A percentile compares a stretch with the other conserved stretches of the same genome.
Conservation (phyloP, 2,329 filamentous ascomycete species). For the Fusarium citri region DNA sequence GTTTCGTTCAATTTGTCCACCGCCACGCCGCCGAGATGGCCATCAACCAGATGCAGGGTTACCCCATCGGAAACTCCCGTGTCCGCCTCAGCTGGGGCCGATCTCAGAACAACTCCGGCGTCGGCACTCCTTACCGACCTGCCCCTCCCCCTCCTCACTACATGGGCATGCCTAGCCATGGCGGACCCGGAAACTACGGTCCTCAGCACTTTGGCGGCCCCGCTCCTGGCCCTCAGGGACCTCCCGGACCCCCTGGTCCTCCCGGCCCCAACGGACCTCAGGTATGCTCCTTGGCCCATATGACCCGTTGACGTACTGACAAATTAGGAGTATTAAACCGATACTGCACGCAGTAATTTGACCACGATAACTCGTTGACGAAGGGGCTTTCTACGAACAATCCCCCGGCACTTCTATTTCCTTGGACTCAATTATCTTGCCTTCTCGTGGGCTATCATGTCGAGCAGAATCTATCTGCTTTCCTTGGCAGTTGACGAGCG, state of each 20-base stretch:
- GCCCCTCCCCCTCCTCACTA: constrained; percentile 76
- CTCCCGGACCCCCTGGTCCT: constrained; percentile 54
- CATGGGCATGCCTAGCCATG: constrained; percentile 61
- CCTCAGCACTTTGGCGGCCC: constrained; percentile 61
- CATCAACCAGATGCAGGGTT: constrained; percentile 99
- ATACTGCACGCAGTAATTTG: constrained; percentile 42
- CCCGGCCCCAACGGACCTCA: constrained; percentile 54
- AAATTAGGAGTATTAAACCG: constrained; percentile 33
- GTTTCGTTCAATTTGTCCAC: constrained; percentile 99
- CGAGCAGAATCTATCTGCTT: constrained; percentile 40
- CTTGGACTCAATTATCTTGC: constrained; percentile 47
- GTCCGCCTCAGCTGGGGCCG: constrained; percentile 98
- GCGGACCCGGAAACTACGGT: constrained; percentile 58
- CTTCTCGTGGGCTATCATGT: constrained; percentile 38
- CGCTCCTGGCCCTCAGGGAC: constrained; percentile 57
- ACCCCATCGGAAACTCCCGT: constrained; percentile 98
- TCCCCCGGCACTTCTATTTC: constrained; percentile 42
- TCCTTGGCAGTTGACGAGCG: constrained; percentile 40
- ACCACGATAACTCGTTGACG: constrained; percentile 47
- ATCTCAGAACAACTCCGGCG: constrained; percentile 98
- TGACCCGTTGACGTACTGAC: neutral
- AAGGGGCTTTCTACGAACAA: constrained; percentile 42
- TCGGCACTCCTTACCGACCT: constrained; percentile 95
- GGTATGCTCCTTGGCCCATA: constrained; percentile 46
- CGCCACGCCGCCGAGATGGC: constrained; percentile 99